These are phyloP conservation scores for Avena sativa DNA, from an alignment of 176 grass and related monocot species.

Conservation along the genomic window DNA sequence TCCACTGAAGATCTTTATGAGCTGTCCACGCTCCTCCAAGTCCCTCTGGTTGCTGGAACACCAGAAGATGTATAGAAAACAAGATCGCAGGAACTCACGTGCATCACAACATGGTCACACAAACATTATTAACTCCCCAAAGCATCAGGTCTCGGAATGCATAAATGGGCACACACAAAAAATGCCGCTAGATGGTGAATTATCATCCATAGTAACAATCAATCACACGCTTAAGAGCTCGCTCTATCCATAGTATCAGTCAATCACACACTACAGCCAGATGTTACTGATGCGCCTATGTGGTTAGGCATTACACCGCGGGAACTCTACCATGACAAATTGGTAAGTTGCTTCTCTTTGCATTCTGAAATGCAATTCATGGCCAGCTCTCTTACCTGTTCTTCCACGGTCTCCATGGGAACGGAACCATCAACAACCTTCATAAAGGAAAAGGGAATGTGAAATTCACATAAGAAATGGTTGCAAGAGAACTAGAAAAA, in stretches of 20 bases:
- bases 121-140: not conserved
- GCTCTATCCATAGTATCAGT: not conserved
- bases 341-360: constrained; percentile 64
- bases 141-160: not conserved
- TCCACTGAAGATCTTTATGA: too few relatives aligned
- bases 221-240: not conserved
- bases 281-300: not conserved
- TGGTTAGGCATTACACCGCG: not conserved
- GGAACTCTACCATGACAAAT: constrained; percentile 48
- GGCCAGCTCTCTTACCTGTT: constrained; percentile 65
- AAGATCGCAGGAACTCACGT: too few relatives aligned
- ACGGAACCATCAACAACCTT: constrained; percentile 78
- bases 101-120: not conserved
- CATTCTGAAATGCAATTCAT: constrained; percentile 61
- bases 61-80: too few relatives aligned
- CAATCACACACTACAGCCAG: not conserved
- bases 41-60: too few relatives aligned
- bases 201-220: not conserved
- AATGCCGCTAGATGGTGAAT: not conserved
- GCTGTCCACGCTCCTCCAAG: too few relatives aligned
- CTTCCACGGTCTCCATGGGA: constrained; percentile 74
- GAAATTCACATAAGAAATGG: not conserved
- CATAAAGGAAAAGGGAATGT: constrained; percentile 18
- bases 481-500: not conserved
- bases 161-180: not conserved